Evolutionary conservation across 805 yeast species (phyloP).

Genomic region (Jamesozyma gamospora): DNA sequence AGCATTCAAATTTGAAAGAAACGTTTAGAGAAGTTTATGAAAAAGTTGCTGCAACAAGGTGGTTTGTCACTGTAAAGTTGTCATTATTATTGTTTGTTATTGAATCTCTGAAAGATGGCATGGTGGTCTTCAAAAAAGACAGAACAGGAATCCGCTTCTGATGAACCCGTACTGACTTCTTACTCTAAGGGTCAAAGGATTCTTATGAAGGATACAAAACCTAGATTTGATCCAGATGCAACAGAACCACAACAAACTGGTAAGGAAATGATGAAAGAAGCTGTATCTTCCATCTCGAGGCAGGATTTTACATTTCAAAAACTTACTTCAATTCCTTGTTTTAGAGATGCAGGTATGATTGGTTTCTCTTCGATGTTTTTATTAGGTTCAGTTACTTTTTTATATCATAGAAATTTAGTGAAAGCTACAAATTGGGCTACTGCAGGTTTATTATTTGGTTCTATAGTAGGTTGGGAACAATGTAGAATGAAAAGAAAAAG

Average conservation of each 20-base stretch:
- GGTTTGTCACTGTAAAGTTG: too few relatives aligned
- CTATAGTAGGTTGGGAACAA: slow-evolving; percentile 86
- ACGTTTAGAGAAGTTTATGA: too few relatives aligned
- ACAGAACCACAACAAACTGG: slow-evolving; percentile 7
- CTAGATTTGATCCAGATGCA: slow-evolving; percentile 29
- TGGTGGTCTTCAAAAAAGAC: slow-evolving; percentile 1
- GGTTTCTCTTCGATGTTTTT: slow-evolving; percentile 57
- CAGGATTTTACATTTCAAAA: slow-evolving; percentile 45
- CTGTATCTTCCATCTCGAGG: slow-evolving; percentile 34
- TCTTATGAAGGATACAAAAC: slow-evolving; percentile 33
- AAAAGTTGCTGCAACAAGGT: too few relatives aligned
- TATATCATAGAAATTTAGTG: slow-evolving; percentile 52
- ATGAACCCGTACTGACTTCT: slow-evolving; percentile 9
- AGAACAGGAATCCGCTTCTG: neutral
- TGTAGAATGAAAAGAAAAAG: slow-evolving; percentile 65
- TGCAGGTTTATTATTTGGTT: slow-evolving; percentile 70
- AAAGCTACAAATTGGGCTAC: slow-evolving; percentile 74
- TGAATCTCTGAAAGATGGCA: slow-evolving; percentile 1
- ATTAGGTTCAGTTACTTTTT: slow-evolving; percentile 53
- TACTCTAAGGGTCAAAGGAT: slow-evolving; percentile 30
- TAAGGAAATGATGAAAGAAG: slow-evolving; percentile 30
- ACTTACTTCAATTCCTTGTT: slow-evolving; percentile 59
- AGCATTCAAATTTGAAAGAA: too few relatives aligned
- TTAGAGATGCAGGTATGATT: slow-evolving; percentile 66
- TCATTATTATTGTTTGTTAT: too few relatives aligned